Conservation (phyloP, 2,329 filamentous ascomycete species). For the Trichoderma cornu-damae region DNA sequence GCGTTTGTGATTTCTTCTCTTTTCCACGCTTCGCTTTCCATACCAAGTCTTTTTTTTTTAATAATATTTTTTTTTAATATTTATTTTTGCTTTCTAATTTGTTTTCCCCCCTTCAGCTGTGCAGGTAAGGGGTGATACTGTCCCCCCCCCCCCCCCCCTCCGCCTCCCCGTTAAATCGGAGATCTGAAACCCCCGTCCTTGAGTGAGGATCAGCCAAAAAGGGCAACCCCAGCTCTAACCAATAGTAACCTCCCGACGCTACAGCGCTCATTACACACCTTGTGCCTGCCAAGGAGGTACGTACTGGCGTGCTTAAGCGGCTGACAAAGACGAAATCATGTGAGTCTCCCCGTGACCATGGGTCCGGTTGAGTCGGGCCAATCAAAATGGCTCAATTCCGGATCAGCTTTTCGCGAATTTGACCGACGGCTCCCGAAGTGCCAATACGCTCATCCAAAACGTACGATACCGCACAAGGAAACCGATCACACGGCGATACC, state of each 20-base stretch:
- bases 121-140: constrained; percentile 14
- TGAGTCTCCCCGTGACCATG: constrained; percentile 23
- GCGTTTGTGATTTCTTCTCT: background rate
- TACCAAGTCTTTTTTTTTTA: background rate
- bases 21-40: background rate
- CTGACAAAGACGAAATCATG: constrained; percentile 21
- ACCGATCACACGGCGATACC: constrained; percentile 38
- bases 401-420: constrained; percentile 42
- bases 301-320: background rate
- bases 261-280: background rate
- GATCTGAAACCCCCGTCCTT: constrained; percentile 7
- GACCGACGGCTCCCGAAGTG: constrained; percentile 40
- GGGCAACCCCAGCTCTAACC: constrained; percentile 15
- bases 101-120: too few species aligned
- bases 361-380: constrained; percentile 33
- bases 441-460: constrained; percentile 30
- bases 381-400: constrained; percentile 47
- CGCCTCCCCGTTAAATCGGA: constrained; percentile 13
- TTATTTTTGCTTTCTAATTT: too few species aligned
- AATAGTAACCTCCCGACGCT: constrained; percentile 10
- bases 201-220: constrained; percentile 14
- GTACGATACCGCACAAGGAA: constrained; percentile 33
- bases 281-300: background rate
- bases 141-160: too few species aligned
- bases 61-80: background rate